Evolutionary conservation across 805 yeast species (phyloP).

Genomic region (Pichia phayaonensis): DNA sequence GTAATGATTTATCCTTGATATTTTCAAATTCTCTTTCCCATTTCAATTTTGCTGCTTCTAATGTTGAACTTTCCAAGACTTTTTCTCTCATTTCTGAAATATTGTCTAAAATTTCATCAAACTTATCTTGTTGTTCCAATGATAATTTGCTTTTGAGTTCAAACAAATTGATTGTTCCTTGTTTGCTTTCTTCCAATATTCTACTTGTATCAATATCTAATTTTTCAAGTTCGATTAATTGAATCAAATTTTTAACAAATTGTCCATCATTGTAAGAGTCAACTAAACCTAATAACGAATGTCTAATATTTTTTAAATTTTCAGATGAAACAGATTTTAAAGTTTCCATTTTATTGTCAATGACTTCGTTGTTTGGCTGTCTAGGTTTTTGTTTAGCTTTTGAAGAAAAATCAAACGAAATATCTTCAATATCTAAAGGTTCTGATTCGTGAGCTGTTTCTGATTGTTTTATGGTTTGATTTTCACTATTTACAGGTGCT

Average conservation of each 20-base stretch:
- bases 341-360: slow-evolving; percentile 46
- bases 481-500: neutral
- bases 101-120: slow-evolving; percentile 59
- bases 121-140: slow-evolving; percentile 41
- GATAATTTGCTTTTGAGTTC: slow-evolving; percentile 51
- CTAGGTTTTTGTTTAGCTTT: slow-evolving; percentile 2
- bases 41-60: slow-evolving; percentile 78
- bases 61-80: slow-evolving; percentile 66
- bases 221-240: slow-evolving; percentile 16
- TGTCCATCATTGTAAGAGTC: slow-evolving; percentile 21
- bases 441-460: neutral
- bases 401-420: neutral
- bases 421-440: slow-evolving; percentile 1
- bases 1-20: slow-evolving; percentile 33
- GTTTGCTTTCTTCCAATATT: slow-evolving; percentile 6
- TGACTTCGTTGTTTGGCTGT: slow-evolving; percentile 13
- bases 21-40: slow-evolving; percentile 79
- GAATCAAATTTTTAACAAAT: slow-evolving; percentile 17
- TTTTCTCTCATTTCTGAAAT: slow-evolving; percentile 73
- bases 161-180: slow-evolving; percentile 47
- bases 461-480: neutral
- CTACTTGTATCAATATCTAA: slow-evolving; percentile 16
- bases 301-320: slow-evolving; percentile 73
- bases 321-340: slow-evolving; percentile 65
- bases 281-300: slow-evolving; percentile 51